Evolutionary conservation across 495 filamentous ascomycete genomes (phyloP).

Genomic region (Podospora appendiculata): DNA sequence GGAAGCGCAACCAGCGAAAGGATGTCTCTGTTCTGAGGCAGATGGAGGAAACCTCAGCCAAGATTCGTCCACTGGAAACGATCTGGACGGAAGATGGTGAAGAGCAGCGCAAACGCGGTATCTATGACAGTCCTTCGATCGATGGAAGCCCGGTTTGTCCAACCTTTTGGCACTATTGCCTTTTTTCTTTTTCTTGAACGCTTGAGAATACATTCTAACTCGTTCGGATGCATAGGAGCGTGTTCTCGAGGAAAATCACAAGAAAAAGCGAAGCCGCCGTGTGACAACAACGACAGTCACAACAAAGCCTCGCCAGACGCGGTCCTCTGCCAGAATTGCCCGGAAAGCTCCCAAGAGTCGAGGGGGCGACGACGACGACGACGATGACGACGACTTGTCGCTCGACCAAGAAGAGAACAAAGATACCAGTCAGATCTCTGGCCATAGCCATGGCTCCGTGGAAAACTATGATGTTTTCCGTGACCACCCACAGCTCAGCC

Average conservation of each 20-base stretch:
- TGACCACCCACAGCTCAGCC: constrained; percentile 20
- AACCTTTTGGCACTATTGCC: not conserved
- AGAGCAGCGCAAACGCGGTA: constrained; percentile 43
- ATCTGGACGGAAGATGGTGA: constrained; percentile 54
- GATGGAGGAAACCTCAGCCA: constrained; percentile 60
- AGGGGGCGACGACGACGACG: not conserved
- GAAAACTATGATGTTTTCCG: constrained; percentile 27
- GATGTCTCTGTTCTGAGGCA: constrained; percentile 58
- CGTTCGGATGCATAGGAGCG: constrained; percentile 11
- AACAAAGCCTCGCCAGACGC: constrained; percentile 4
- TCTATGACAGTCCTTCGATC: constrained; percentile 41
- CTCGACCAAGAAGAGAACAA: constrained; percentile 5
- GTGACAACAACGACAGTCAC: not conserved
- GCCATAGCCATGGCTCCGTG: constrained; percentile 8
- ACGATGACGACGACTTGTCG: not conserved
- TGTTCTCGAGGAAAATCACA: constrained; percentile 9
- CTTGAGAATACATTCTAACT: not conserved
- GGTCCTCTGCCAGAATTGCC: constrained; percentile 12
- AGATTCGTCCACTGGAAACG: constrained; percentile 63
- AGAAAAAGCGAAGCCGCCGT: constrained; percentile 21
- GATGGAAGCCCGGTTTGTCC: constrained; percentile 39
- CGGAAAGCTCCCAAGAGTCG: constrained; percentile 6
- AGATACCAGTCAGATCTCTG: not conserved
- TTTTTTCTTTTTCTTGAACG: not conserved
- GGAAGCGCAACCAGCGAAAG: constrained; percentile 83